These are phyloP conservation scores for Spongospora subterranea DNA, from an alignment of 208 protist genomes.

Conservation along the genomic window DNA sequence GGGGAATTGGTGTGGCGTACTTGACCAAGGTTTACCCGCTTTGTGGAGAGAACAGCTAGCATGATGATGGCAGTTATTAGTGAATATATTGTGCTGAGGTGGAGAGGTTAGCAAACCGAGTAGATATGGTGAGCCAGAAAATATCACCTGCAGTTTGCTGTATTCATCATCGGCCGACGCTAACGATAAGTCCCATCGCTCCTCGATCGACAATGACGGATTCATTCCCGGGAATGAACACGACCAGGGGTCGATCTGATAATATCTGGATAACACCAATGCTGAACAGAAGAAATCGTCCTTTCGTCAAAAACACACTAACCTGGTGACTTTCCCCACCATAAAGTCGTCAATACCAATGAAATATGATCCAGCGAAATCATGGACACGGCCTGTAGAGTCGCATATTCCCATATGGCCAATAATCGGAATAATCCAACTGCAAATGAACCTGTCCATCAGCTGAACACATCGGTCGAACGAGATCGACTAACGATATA, in stretches of 20 bases:
- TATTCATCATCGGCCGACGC: neutral
- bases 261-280: conserved; percentile 22
- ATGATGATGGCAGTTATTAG: conserved; percentile 50
- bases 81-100: neutral
- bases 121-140: neutral
- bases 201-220: neutral
- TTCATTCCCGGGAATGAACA: neutral
- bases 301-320: neutral
- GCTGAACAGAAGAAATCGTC: neutral
- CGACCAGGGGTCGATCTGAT: conserved; percentile 26
- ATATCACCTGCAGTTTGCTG: neutral
- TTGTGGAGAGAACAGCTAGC: neutral
- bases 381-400: neutral
- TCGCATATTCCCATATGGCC: conserved; percentile 13
- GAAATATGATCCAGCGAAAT: conserved; percentile 23
- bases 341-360: conserved; percentile 42
- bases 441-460: too few species aligned
- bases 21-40: conserved; percentile 20
- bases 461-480: too few species aligned
- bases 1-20: neutral
- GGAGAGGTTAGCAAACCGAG: neutral
- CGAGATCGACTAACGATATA: too few species aligned
- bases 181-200: neutral
- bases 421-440: conserved; percentile 24
- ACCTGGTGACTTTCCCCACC: conserved; percentile 14